Conservation (phyloP, 495 filamentous ascomycete genomes). For the Penicillium dipodomyicola region DNA sequence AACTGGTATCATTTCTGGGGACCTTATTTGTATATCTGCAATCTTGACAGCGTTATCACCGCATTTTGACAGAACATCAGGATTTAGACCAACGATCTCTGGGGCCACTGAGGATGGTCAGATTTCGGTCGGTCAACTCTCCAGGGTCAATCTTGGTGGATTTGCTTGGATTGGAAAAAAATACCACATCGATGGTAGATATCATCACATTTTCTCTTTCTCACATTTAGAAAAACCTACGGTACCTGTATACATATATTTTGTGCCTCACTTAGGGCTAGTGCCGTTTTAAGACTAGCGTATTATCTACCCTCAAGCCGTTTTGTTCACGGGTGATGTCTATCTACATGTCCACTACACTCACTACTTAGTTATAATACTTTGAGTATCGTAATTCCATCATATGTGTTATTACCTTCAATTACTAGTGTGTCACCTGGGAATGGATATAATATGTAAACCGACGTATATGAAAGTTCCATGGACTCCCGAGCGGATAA, state of each 20-base stretch:
- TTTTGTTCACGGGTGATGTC: not conserved
- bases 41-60: not conserved
- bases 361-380: too few relatives aligned
- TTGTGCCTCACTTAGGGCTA: not conserved
- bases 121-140: not conserved
- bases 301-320: not conserved
- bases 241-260: not conserved
- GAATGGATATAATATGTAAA: not conserved
- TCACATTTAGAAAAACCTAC: not conserved
- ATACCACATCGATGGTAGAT: not conserved
- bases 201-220: not conserved
- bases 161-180: not conserved
- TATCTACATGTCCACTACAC: too few relatives aligned
- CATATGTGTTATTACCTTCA: not conserved
- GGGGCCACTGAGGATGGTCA: not conserved
- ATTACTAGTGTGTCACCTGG: not conserved
- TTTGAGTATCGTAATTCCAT: too few relatives aligned
- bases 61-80: not conserved
- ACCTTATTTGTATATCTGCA: not conserved
- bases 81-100: too few relatives aligned
- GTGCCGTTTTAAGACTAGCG: not conserved
- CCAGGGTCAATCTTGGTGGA: not conserved
- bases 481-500: not conserved
- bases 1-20: not conserved
- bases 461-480: not conserved